phyloP scores from a whole-genome alignment of 2,329 filamentous ascomycete genomes.

The Colletotrichum endophyticum region DNA sequence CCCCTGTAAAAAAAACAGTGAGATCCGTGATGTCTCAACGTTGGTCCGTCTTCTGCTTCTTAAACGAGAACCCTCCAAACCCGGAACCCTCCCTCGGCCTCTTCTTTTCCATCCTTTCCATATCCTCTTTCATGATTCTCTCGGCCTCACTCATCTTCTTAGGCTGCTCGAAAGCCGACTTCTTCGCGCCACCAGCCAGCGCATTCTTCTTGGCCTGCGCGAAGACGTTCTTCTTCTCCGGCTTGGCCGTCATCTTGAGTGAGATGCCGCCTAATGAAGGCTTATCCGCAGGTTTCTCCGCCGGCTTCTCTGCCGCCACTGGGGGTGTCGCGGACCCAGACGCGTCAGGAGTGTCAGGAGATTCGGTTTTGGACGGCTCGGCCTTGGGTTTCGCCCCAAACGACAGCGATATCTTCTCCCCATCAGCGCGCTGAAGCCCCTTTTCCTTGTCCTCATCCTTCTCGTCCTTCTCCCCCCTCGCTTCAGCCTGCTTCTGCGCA shows the following conservation, averaged over 20 bases:
- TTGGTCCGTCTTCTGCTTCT: constrained; percentile 52
- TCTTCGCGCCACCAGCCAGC: constrained; percentile 65
- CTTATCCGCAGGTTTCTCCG: constrained; percentile 15
- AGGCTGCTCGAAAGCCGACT: constrained; percentile 61
- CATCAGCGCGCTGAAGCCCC: constrained; percentile 66
- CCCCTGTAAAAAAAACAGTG: not conserved
- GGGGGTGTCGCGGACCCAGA: constrained; percentile 21
- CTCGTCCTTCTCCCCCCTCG: constrained; percentile 44
- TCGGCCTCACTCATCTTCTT: constrained; percentile 91
- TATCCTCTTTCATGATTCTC: constrained; percentile 86
- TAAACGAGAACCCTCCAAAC: constrained; percentile 50
- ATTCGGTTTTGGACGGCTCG: constrained; percentile 13
- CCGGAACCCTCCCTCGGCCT: constrained; percentile 55
- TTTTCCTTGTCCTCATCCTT: constrained; percentile 43
- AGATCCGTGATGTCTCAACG: not conserved
- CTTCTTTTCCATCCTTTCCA: constrained; percentile 77
- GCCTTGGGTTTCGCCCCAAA: constrained; percentile 57
- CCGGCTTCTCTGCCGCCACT: constrained; percentile 19
- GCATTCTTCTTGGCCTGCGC: constrained; percentile 71
- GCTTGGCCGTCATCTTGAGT: constrained; percentile 69
- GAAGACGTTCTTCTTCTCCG: constrained; percentile 81
- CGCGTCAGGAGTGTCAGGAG: not conserved
- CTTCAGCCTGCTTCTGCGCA: constrained; percentile 66
- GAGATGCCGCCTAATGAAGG: constrained; percentile 49
- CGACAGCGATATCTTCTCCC: constrained; percentile 77